Conservation (phyloP, 176 grass and related monocot genomes). For the Lolium perenne region DNA sequence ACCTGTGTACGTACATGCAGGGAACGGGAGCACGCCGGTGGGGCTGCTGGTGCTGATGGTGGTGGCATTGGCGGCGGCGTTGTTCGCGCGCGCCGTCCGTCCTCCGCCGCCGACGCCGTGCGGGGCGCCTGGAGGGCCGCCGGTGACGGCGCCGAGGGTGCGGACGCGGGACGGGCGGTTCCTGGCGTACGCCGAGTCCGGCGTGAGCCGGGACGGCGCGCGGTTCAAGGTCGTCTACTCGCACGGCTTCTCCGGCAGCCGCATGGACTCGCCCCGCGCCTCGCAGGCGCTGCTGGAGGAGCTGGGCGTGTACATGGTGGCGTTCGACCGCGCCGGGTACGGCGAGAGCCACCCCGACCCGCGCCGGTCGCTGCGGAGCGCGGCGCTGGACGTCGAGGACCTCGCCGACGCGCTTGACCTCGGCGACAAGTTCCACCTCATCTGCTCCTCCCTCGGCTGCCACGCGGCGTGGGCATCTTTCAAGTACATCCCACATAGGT, state of each 20-base stretch:
- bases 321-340: slow-evolving; percentile 79
- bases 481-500: slow-evolving; percentile 76
- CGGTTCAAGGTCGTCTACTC: slow-evolving; percentile 86
- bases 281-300: slow-evolving; percentile 71
- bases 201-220: slow-evolving; percentile 56
- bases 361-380: slow-evolving; percentile 55
- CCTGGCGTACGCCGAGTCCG: slow-evolving; percentile 83
- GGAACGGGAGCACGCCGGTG: slow-evolving; percentile 39
- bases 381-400: slow-evolving; percentile 64
- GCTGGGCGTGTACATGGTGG: slow-evolving; percentile 71
- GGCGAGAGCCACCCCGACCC: slow-evolving; percentile 85
- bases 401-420: slow-evolving; percentile 72
- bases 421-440: slow-evolving; percentile 66
- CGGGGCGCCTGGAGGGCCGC: slow-evolving; percentile 63
- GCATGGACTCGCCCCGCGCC: slow-evolving; percentile 65
- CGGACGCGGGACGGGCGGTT: slow-evolving; percentile 69
- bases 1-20: slow-evolving; percentile 25
- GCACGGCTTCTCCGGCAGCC: slow-evolving; percentile 81
- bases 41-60: slow-evolving; percentile 39
- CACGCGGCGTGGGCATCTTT: slow-evolving; percentile 79
- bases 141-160: slow-evolving; percentile 68
- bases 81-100: slow-evolving; percentile 52
- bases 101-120: slow-evolving; percentile 59
- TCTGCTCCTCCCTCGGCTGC: slow-evolving; percentile 69
- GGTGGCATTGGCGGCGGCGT: slow-evolving; percentile 35